Evolutionary conservation across 345 rosid species (phyloP).

Genomic region (Linum trigynum): DNA sequence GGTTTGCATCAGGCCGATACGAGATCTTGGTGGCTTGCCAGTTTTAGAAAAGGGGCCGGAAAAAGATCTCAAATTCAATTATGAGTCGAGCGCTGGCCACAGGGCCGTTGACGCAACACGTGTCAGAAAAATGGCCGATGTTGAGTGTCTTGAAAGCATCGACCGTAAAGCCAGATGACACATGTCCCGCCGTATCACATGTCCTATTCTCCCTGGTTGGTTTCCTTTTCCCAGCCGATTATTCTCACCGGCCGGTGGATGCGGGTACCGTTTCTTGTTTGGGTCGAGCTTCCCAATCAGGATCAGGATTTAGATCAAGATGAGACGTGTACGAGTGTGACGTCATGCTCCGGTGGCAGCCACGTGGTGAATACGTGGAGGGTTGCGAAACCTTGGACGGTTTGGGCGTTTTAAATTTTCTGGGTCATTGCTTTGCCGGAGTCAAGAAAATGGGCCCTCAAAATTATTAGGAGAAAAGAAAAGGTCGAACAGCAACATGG

Average conservation of each 20-base stretch:
- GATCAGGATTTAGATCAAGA: background rate
- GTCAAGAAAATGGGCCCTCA: background rate
- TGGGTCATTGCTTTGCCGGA: background rate
- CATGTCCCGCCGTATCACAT: background rate
- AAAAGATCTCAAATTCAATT: no score
- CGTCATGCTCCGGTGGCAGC: background rate
- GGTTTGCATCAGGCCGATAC: no score
- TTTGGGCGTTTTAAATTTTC: background rate
- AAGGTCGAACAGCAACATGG: no score
- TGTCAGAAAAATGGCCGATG: no score
- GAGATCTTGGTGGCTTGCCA: no score
- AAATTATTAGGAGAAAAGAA: no score
- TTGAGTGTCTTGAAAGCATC: background rate
- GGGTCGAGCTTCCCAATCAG: background rate
- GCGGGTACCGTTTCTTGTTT: background rate
- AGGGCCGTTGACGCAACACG: no score
- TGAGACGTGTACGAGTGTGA: background rate
- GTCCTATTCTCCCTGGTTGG: background rate
- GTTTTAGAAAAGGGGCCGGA: no score
- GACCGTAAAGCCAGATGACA: background rate
- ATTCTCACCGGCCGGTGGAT: background rate
- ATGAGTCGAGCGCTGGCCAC: no score
- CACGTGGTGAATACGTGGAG: background rate
- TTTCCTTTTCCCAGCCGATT: background rate
- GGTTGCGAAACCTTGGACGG: background rate